Conservation (phyloP, 2,329 filamentous ascomycete genomes). For the Parafenestella ontariensis region DNA sequence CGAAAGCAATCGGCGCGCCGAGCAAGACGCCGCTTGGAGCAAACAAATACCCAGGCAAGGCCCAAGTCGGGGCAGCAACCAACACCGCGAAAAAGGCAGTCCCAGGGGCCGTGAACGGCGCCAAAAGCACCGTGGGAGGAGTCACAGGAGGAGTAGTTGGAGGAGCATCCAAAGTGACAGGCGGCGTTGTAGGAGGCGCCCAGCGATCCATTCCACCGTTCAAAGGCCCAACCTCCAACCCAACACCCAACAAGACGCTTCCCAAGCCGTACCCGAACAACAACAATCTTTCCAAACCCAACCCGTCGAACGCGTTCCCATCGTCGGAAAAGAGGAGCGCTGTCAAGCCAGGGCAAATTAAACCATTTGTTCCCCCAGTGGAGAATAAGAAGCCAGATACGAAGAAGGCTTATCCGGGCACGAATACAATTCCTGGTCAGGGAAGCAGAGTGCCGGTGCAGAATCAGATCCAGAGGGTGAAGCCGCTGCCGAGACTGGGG, state of each 20-base stretch:
- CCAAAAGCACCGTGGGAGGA: conserved; percentile 8
- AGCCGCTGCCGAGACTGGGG: conserved; percentile 33
- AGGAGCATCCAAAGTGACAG: conserved; percentile 14
- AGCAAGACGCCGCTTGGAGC: conserved; percentile 30
- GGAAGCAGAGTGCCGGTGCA: conserved; percentile 34
- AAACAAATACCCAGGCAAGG: conserved; percentile 38
- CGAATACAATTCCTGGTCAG: conserved; percentile 39
- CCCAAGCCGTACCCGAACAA: conserved; percentile 12
- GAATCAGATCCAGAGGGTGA: conserved; percentile 30
- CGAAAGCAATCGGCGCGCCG: conserved; percentile 13
- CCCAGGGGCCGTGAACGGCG: conserved; percentile 16
- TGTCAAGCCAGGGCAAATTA: conserved; percentile 35
- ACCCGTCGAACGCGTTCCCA: conserved; percentile 15
- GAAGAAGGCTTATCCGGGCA: conserved; percentile 38
- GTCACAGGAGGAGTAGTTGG: conserved; percentile 15
- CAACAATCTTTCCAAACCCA: conserved; percentile 24
- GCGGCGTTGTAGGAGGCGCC: conserved; percentile 3
- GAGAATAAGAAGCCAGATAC: conserved; percentile 19
- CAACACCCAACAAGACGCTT: conserved; percentile 11
- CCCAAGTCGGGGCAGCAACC: conserved; percentile 17
- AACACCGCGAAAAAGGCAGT: conserved; percentile 31
- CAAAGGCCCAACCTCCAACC: conserved; percentile 6
- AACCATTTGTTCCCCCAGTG: conserved; percentile 31
- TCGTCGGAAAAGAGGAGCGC: conserved; percentile 33
- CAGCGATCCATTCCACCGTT: conserved; percentile 10